phyloP scores from a whole-genome alignment of 495 filamentous ascomycete species.

The Penicillium macrosclerotiorum region DNA sequence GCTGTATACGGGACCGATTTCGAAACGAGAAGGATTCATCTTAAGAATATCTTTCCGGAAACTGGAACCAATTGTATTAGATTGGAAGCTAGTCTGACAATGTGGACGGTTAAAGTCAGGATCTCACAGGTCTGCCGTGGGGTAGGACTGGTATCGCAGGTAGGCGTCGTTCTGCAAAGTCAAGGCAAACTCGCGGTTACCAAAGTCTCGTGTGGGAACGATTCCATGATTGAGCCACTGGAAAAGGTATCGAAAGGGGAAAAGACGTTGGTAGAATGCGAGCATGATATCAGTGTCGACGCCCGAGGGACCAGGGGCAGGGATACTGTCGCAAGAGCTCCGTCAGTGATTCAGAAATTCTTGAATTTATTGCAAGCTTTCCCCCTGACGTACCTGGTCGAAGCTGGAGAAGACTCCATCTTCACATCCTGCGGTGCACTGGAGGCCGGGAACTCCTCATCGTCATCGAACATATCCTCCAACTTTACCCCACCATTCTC shows the following conservation, averaged over 20 bases:
- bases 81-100: not conserved
- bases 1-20: constrained; percentile 93
- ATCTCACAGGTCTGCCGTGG: constrained; percentile 76
- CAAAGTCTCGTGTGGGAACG: constrained; percentile 80
- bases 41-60: constrained; percentile 87
- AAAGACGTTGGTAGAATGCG: constrained; percentile 91
- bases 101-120: not conserved
- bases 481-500: constrained; percentile 59
- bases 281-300: constrained; percentile 82
- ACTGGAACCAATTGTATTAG: constrained; percentile 38
- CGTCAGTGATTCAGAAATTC: too few species aligned
- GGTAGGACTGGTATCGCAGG: constrained; percentile 87
- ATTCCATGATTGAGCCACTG: constrained; percentile 98
- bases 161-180: constrained; percentile 87
- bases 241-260: constrained; percentile 92
- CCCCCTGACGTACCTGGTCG: constrained; percentile 45
- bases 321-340: constrained; percentile 16
- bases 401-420: constrained; percentile 40
- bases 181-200: constrained; percentile 91
- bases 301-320: constrained; percentile 29
- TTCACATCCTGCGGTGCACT: constrained; percentile 46
- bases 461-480: constrained; percentile 78
- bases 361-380: too few species aligned
- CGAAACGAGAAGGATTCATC: constrained; percentile 88
- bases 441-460: constrained; percentile 72